These are phyloP conservation scores for Achlya hypogyna DNA, from an alignment of 352 stramenopile genomes.

Conservation along the genomic window DNA sequence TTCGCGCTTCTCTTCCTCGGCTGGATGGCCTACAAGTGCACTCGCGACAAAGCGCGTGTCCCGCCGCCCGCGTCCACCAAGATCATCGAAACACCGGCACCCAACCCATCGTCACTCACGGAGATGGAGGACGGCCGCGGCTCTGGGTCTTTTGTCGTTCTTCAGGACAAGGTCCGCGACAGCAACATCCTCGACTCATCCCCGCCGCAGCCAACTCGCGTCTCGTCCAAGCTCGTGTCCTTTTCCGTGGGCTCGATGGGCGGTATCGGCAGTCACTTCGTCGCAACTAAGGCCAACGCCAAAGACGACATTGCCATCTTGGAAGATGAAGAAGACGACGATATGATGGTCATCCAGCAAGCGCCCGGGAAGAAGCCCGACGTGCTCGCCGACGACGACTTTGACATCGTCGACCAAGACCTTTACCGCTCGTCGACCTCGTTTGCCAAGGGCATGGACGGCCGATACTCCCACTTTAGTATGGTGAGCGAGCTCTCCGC, in stretches of 20 bases:
- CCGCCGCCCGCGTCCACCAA: not conserved
- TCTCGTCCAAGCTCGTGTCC: not conserved
- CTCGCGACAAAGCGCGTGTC: not conserved
- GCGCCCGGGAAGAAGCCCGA: not conserved
- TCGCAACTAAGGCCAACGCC: not conserved
- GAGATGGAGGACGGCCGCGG: not conserved
- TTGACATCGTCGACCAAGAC: constrained; percentile 13
- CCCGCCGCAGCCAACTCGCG: not conserved
- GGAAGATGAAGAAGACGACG: constrained; percentile 20
- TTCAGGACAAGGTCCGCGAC: not conserved
- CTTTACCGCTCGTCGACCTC: constrained; percentile 10
- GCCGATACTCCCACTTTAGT: constrained; percentile 8
- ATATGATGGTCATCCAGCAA: constrained; percentile 3
- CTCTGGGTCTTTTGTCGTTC: not conserved
- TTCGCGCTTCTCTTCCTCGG: constrained; percentile 1
- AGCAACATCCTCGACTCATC: not conserved
- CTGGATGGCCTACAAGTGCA: not conserved
- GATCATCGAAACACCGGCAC: not conserved
- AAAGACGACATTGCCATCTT: constrained; percentile 14
- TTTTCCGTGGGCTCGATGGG: not conserved
- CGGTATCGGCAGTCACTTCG: not conserved
- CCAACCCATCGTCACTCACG: not conserved
- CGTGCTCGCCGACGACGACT: not conserved
- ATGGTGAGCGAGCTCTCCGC: constrained; percentile 16
- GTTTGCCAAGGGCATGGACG: not conserved